Evolutionary conservation across 306 rosid genomes (phyloP).

Genomic region (Prunus mira): DNA sequence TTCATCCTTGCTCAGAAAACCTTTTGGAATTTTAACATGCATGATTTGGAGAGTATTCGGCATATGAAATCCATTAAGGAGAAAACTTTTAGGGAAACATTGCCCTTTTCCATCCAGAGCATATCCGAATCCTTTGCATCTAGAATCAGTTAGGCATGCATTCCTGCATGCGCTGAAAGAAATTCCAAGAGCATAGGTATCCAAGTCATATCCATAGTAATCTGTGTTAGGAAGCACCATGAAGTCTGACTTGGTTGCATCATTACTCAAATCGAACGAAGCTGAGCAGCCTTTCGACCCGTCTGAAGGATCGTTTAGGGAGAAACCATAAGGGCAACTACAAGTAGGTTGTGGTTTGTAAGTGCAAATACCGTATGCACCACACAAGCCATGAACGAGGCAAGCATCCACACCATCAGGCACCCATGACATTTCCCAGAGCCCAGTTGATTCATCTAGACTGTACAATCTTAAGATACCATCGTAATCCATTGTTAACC

Average conservation of each 20-base stretch:
- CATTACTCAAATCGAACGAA: slow-evolving; percentile 9
- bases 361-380: too few relatives aligned
- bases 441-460: too few relatives aligned
- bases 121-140: slow-evolving; percentile 34
- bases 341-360: too few relatives aligned
- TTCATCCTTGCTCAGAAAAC: background rate
- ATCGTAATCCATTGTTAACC: too few relatives aligned
- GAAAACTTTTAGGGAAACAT: slow-evolving; percentile 32
- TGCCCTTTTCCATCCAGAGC: slow-evolving; percentile 22
- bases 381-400: too few relatives aligned
- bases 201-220: slow-evolving; percentile 38
- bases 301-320: slow-evolving; percentile 22
- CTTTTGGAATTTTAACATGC: slow-evolving; percentile 21
- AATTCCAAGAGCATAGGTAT: background rate
- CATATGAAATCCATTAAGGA: slow-evolving; percentile 23
- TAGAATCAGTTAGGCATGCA: slow-evolving; percentile 11
- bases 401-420: too few relatives aligned
- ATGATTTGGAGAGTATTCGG: slow-evolving; percentile 11
- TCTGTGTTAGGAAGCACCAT: slow-evolving; percentile 29
- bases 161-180: slow-evolving; percentile 29
- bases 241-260: slow-evolving; percentile 11
- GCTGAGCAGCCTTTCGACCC: slow-evolving; percentile 39
- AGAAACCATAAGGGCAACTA: slow-evolving; percentile 10
- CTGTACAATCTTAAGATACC: too few relatives aligned
- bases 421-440: too few relatives aligned